A percentile compares a stretch with the other conserved stretches of the same genome.
Evolutionary conservation across 441 rosid species (phyloP).

Genomic region (Gossypium trilobum): DNA sequence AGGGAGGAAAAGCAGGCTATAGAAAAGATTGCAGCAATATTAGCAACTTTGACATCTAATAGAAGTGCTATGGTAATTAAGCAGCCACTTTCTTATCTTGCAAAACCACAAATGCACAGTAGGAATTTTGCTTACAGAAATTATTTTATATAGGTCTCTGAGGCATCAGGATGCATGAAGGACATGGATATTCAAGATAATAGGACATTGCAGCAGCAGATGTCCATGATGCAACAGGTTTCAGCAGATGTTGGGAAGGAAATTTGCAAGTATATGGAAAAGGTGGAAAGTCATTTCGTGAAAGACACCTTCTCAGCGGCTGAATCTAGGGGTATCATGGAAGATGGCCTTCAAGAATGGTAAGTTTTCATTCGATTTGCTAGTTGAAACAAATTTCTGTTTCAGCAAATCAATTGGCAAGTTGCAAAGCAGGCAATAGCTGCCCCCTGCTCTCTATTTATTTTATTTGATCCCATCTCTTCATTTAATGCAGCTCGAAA

Average conservation of each 20-base stretch:
- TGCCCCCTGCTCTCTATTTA: not conserved
- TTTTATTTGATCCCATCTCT: not conserved
- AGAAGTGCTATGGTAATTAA: conserved; percentile 56
- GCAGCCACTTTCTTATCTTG: not conserved
- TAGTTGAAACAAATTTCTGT: not conserved
- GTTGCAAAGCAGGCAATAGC: not conserved
- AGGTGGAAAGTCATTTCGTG: conserved; percentile 37
- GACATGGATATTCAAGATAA: conserved; percentile 38
- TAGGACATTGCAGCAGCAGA: conserved; percentile 43
- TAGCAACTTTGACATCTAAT: conserved; percentile 51
- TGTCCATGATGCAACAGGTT: conserved; percentile 49
- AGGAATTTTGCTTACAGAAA: conserved; percentile 3
- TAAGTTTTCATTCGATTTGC: conserved; percentile 17
- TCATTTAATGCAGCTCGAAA: conserved; percentile 40
- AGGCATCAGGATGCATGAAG: conserved; percentile 44
- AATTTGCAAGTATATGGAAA: conserved; percentile 35
- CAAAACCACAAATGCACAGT: not conserved
- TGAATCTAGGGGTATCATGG: conserved; percentile 45
- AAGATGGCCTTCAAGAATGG: conserved; percentile 55
- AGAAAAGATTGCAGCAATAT: conserved; percentile 49
- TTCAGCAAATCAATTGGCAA: not conserved
- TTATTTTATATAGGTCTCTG: conserved; percentile 40
- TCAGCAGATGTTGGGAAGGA: conserved; percentile 42
- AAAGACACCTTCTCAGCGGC: conserved; percentile 55
- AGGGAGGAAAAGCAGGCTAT: conserved; percentile 69